Conservation (phyloP, 108 stramenopile species). For the Pseudonitzschia delicatissima region DNA sequence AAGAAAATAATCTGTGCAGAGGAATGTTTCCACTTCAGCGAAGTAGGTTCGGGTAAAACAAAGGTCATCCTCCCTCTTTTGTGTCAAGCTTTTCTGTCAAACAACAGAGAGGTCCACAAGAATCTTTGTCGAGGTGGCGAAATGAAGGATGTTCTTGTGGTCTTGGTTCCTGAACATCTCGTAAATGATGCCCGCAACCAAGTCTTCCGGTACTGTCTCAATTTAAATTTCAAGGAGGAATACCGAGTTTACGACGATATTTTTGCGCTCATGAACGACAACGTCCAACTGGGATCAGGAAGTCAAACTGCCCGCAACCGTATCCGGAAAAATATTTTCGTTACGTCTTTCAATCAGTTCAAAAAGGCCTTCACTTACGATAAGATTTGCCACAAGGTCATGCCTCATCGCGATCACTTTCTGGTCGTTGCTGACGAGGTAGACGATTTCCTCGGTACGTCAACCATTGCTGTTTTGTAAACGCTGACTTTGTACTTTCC, state of each 20-base stretch:
- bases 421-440: constrained; percentile 29
- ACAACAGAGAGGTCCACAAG: constrained; percentile 27
- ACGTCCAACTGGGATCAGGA: constrained; percentile 15
- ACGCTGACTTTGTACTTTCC: not conserved
- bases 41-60: constrained; percentile 34
- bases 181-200: constrained; percentile 29
- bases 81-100: constrained; percentile 35
- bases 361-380: constrained; percentile 32
- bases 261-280: constrained; percentile 29
- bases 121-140: constrained; percentile 28
- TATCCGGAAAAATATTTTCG: constrained; percentile 24
- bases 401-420: constrained; percentile 23
- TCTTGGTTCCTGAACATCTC: constrained; percentile 36
- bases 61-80: constrained; percentile 33
- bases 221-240: constrained; percentile 32
- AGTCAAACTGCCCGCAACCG: constrained; percentile 7
- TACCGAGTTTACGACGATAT: constrained; percentile 37
- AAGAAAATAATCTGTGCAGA: constrained; percentile 30
- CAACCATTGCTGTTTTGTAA: not conserved
- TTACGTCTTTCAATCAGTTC: constrained; percentile 37
- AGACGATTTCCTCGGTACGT: constrained; percentile 8
- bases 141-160: constrained; percentile 25
- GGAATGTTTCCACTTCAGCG: constrained; percentile 29
- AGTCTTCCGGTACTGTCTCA: constrained; percentile 32
- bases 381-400: constrained; percentile 26